These are phyloP conservation scores for Talaromyces ruber DNA, from an alignment of 495 filamentous ascomycete genomes.

Conservation along the genomic window DNA sequence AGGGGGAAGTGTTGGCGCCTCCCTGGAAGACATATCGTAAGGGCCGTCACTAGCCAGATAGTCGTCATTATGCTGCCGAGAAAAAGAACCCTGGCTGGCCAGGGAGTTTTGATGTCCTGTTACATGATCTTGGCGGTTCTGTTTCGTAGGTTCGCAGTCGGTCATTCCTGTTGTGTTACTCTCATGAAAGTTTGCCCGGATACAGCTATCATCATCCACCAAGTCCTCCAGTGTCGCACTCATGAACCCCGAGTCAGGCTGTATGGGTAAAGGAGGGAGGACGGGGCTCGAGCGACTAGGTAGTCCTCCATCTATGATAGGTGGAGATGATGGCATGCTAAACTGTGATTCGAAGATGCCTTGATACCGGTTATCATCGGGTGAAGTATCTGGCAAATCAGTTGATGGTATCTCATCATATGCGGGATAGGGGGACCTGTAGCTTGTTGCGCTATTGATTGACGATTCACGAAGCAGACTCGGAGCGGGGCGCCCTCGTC, in stretches of 20 bases:
- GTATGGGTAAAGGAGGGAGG: slow-evolving; percentile 52
- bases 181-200: slow-evolving; percentile 20
- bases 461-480: slow-evolving; percentile 40
- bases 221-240: slow-evolving; percentile 60
- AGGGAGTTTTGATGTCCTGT: slow-evolving; percentile 22
- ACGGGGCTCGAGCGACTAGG: slow-evolving; percentile 62
- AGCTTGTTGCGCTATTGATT: slow-evolving; percentile 19
- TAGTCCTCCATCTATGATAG: slow-evolving; percentile 51
- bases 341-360: slow-evolving; percentile 39
- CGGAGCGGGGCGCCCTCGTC: slow-evolving; percentile 22
- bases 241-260: slow-evolving; percentile 73
- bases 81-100: slow-evolving; percentile 12
- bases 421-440: slow-evolving; percentile 39
- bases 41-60: slow-evolving; percentile 12
- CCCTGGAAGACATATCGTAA: slow-evolving; percentile 11
- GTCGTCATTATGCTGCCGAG: slow-evolving; percentile 15
- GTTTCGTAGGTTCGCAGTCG: slow-evolving; percentile 18
- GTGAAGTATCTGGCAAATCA: slow-evolving; percentile 27
- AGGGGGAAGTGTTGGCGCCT: slow-evolving; percentile 11
- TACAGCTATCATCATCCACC: slow-evolving; percentile 40
- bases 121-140: slow-evolving; percentile 16
- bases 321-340: slow-evolving; percentile 73
- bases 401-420: slow-evolving; percentile 26
- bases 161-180: slow-evolving; percentile 22
- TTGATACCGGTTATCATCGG: slow-evolving; percentile 40